Evolutionary conservation across 495 filamentous ascomycete genomes (phyloP).

Genomic region (Emericellopsis terricola): DNA sequence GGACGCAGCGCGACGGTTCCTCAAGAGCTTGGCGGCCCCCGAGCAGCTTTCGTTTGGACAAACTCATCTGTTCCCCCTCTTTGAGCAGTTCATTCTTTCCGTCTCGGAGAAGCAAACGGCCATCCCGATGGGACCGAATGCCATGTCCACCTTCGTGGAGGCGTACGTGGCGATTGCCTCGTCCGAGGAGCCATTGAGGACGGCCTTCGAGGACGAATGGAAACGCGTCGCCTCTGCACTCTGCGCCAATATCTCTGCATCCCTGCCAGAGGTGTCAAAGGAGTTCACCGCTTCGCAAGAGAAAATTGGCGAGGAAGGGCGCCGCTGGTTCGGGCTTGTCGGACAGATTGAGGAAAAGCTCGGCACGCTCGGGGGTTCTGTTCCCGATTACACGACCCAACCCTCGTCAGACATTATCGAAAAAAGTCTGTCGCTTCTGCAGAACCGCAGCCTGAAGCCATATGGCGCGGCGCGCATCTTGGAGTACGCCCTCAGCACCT

Average conservation of each 20-base stretch:
- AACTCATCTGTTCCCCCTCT: conserved; percentile 21
- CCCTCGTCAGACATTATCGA: conserved; percentile 3
- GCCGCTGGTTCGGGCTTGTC: conserved; percentile 43
- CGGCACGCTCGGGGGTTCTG: background rate
- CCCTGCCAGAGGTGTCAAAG: conserved; percentile 61
- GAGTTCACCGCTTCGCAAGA: conserved; percentile 55
- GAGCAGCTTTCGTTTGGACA: conserved; percentile 21
- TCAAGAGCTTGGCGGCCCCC: conserved; percentile 9
- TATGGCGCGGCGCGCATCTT: conserved; percentile 59
- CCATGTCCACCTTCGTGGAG: conserved; percentile 10
- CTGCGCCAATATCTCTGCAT: conserved; percentile 43
- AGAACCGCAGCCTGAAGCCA: conserved; percentile 55
- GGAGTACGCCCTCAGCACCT: conserved; percentile 19
- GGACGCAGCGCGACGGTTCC: conserved; percentile 31
- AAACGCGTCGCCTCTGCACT: conserved; percentile 32
- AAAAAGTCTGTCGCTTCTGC: conserved; percentile 10
- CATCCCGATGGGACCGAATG: conserved; percentile 7
- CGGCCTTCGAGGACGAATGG: conserved; percentile 28
- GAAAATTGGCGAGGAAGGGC: conserved; percentile 36
- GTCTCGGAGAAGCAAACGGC: conserved; percentile 14
- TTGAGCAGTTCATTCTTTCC: conserved; percentile 19
- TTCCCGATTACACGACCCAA: conserved; percentile 3
- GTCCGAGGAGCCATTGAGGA: conserved; percentile 16
- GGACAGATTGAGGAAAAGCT: conserved; percentile 14
- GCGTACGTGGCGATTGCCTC: conserved; percentile 3